phyloP scores from a whole-genome alignment of 768 basidiomycete genomes.

The Mycena sanguinolenta region DNA sequence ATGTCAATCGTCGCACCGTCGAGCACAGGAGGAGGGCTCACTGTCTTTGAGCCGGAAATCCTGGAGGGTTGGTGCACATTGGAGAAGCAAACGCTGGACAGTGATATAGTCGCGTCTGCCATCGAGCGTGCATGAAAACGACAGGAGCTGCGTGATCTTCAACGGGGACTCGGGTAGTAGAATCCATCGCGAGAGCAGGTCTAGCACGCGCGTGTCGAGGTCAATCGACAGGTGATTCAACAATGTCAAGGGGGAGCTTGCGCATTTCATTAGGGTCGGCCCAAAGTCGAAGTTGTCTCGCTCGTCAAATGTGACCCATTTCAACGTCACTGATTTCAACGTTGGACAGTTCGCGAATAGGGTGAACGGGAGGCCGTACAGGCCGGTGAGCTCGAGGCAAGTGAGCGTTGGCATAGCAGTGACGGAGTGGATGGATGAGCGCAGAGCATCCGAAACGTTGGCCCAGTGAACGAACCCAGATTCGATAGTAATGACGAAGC shows the following conservation, averaged over 20 bases:
- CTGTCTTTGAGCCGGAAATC: constrained; percentile 16
- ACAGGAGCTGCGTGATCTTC: constrained; percentile 16
- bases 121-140: constrained; percentile 19
- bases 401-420: constrained; percentile 16
- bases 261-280: constrained; percentile 21
- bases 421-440: not conserved
- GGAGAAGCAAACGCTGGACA: constrained; percentile 5
- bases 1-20: not conserved
- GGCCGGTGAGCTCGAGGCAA: constrained; percentile 19
- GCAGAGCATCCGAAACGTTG: constrained; percentile 15
- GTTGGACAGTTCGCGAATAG: constrained; percentile 23
- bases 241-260: constrained; percentile 16
- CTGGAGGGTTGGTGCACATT: constrained; percentile 4
- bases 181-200: constrained; percentile 25
- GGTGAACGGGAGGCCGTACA: constrained; percentile 29
- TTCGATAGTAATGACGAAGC: constrained; percentile 18
- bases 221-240: constrained; percentile 15
- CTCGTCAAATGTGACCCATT: constrained; percentile 32
- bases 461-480: constrained; percentile 31
- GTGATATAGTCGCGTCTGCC: not conserved
- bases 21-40: not conserved
- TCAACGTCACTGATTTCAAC: constrained; percentile 14
- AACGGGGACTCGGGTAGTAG: constrained; percentile 27
- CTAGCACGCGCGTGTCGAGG: constrained; percentile 20
- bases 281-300: constrained; percentile 30